Evolutionary conservation across 2,329 filamentous ascomycete species (phyloP), one percentile per base, ranked within the genome.

Genomic region (Colletotrichum sublineola): DNA sequence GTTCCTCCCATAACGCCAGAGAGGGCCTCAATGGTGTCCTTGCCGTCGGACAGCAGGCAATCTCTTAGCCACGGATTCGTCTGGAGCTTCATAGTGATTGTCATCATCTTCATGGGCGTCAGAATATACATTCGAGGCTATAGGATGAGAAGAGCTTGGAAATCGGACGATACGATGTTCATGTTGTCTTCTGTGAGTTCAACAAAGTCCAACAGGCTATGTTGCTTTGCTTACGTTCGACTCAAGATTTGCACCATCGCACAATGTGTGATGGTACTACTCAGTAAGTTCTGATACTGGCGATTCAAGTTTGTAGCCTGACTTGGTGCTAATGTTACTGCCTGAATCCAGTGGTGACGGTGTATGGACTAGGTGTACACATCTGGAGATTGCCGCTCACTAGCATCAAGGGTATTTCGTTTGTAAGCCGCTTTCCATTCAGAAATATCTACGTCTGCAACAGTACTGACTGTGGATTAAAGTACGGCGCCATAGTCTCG

Each of bases 81-180:
- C 2, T 62, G 57, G 0, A 46, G 40, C 29, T 57, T 70, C 20
- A 48, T 71, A 2, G 48, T 15, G 0, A 46, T 68, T 1, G 18
- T 20, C 5, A 15, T 44, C 2, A 2, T 53, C 5, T 67, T 63
- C 12, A 46, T 74, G 38, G 42, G 12, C 1, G 11, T 74, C 3
- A 53, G 71, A 9, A 4, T 75, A 8, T 79, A 75, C 52, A 76
- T 75, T 38, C 68, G 79, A 33, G 73, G 74, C 6, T 72, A 76
- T 15, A 55, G 78, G 14, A 67, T 79, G 40, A 42, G 40, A 42
- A 68, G 75, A 44, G 75, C 75, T 44, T 73, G 79, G 56, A 77
- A 77, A 0, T 46, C 72, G 1, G 78, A 80, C 31, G 79, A 79
- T 55, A 75, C 62, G 15, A 24, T 40, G 15, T 70, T 53, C 5